phyloP scores from a whole-genome alignment of 192 early-diverging fungal species.

The Linnemannia elongata region DNA sequence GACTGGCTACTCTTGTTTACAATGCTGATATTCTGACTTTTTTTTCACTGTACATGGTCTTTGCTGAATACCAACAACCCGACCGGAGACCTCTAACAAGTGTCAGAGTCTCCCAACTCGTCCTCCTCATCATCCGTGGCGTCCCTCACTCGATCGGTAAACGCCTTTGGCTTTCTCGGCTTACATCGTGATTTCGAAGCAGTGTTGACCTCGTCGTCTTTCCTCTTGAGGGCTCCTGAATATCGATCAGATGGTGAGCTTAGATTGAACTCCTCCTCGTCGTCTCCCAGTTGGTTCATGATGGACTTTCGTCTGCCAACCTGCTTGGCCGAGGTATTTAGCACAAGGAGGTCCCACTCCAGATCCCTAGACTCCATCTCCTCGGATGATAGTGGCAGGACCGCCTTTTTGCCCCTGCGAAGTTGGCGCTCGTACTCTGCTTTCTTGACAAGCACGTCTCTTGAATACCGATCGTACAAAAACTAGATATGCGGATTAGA shows the following conservation, averaged over 20 bases:
- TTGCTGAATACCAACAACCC: conserved; percentile 1
- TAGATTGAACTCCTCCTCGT: conserved; percentile 13
- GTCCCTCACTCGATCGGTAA: conserved; percentile 7
- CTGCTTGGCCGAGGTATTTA: conserved; percentile 21
- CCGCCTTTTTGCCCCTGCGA: conserved; percentile 16
- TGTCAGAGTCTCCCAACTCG: conserved; percentile 17
- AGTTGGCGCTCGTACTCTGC: conserved; percentile 26
- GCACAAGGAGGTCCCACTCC: conserved; percentile 26
- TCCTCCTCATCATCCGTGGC: conserved; percentile 1
- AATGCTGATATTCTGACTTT: conserved; percentile 4
- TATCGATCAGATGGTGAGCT: conserved; percentile 28
- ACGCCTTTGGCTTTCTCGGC: conserved; percentile 15
- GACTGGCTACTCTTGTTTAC: not conserved
- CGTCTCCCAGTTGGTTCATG: conserved; percentile 15
- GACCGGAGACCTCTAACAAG: conserved; percentile 21
- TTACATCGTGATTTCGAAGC: conserved; percentile 17
- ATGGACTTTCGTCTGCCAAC: conserved; percentile 19
- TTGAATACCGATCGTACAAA: conserved; percentile 22
- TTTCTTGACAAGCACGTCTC: conserved; percentile 23
- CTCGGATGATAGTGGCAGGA: conserved; percentile 9
- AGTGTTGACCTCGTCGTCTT: conserved; percentile 4
- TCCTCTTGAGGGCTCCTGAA: conserved; percentile 18
- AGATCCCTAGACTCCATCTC: conserved; percentile 24
- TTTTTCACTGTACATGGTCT: conserved; percentile 16
- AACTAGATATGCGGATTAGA: not conserved